Percentiles rank a stretch among this genome's conserved stretches.
Evolutionary conservation across 1,284 basidiomycete genomes (phyloP).

Genomic region (Chiua sp.): DNA sequence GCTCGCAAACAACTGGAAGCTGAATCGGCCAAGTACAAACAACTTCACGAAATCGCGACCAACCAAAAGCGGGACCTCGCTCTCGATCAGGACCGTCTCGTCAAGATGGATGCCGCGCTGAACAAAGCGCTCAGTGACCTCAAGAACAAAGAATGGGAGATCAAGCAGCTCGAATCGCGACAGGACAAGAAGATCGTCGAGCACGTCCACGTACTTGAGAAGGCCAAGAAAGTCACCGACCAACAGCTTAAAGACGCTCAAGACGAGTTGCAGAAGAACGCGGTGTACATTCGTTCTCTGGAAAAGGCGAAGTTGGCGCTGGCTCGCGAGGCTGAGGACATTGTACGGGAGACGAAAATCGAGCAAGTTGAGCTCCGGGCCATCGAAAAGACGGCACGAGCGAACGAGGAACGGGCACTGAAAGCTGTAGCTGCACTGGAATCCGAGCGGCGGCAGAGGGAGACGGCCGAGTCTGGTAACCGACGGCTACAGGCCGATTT

Average conservation of each 20-base stretch:
- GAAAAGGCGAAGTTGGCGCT: conserved; percentile 83
- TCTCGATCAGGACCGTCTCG: conserved; percentile 71
- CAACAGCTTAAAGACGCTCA: conserved; percentile 87
- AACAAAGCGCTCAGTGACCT: conserved; percentile 82
- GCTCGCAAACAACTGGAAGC: conserved; percentile 71
- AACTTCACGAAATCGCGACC: conserved; percentile 73
- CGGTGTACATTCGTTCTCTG: conserved; percentile 80
- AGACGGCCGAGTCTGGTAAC: conserved; percentile 65
- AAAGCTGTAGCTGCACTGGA: conserved; percentile 66
- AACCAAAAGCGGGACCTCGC: conserved; percentile 72
- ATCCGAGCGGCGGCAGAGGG: conserved; percentile 65
- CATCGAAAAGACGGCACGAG: conserved; percentile 68
- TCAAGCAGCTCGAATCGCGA: conserved; percentile 83
- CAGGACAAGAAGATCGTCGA: conserved; percentile 99
- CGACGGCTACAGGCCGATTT: conserved; percentile 67
- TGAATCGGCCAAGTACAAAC: conserved; percentile 71
- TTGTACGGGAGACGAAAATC: conserved; percentile 75
- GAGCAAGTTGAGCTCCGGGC: conserved; percentile 71
- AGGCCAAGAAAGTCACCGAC: conserved; percentile 96
- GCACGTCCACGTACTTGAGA: conserved; percentile 97
- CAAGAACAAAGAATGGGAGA: conserved; percentile 85
- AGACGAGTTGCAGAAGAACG: conserved; percentile 75
- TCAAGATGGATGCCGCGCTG: conserved; percentile 81
- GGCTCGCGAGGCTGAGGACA: conserved; percentile 86
- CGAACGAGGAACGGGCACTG: conserved; percentile 62